Evolutionary conservation across 208 protist species (phyloP), one percentile per base, ranked within the genome.

Genomic region (Naegleria lovaniensis): DNA sequence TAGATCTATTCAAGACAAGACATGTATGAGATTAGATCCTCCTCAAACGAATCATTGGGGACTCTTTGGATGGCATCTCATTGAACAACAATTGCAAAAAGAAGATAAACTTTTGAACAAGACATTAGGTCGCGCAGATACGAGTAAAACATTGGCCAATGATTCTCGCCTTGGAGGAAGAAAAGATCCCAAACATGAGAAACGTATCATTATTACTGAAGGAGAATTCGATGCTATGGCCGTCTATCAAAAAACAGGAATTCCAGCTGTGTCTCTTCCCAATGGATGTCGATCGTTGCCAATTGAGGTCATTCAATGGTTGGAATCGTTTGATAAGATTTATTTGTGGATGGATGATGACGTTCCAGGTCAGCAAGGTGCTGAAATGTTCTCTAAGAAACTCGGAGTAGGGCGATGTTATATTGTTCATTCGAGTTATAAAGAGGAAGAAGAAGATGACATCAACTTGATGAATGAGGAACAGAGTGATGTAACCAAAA

Each of bases 161-260:
- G 55, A 67, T 67, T 1, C 43, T 9, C 43, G 43, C 43, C 7
- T 48, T 1, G 55, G 55, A 87, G 83, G 43, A 87, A 87, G 22
- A 29, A 67, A 67, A 13, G 22, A 67, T 90, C 90, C 90, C 6
- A 11, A 15, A 0, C 58, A 92, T 40, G 89, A 91, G 4, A 94
- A 91, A 48, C 85, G 90, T 15, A 91, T 95, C 1, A 90, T 95
- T 0, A 22, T 95, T 13, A 95, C 94, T 0, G 94, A 95, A 33
- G 93, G 93, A 43, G 94, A 95, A 92, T 94, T 92, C 36, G 94
- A 95, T 91, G 94, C 94, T 7, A 94, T 95, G 92, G 93, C 94
- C 11, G 93, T 95, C 0, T 87, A 93, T 58, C 93, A 95, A 93
- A 84, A 86, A 4, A 95, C 94, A 13, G 87, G 91, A 4, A 40